phyloP scores from a whole-genome alignment of 352 stramenopile genomes.

The Phytophthora tentaculata region DNA sequence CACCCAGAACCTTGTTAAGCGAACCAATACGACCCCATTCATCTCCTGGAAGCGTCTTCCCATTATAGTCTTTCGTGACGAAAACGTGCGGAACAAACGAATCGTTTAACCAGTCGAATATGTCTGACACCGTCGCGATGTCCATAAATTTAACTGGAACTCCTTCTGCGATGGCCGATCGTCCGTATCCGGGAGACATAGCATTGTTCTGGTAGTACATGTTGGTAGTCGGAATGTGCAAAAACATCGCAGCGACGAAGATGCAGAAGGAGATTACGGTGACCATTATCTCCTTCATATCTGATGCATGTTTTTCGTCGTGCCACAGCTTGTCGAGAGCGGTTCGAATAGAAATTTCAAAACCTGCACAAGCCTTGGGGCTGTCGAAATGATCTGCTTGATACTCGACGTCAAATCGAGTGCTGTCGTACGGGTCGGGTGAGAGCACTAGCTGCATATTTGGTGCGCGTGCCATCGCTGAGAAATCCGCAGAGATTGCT shows the following conservation, averaged over 20 bases:
- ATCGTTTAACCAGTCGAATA: slow-evolving; percentile 52
- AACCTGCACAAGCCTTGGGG: neutral
- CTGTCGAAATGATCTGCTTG: neutral
- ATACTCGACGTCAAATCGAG: slow-evolving; percentile 15
- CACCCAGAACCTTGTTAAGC: slow-evolving; percentile 49
- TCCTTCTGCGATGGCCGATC: slow-evolving; percentile 13
- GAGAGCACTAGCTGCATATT: slow-evolving; percentile 23
- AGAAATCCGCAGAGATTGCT: neutral
- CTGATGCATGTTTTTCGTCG: slow-evolving; percentile 45
- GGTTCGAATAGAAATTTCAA: slow-evolving; percentile 24
- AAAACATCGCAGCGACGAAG: slow-evolving; percentile 52
- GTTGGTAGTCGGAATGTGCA: slow-evolving; percentile 43
- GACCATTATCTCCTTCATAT: slow-evolving; percentile 41
- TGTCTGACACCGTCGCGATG: slow-evolving; percentile 38
- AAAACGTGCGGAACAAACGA: slow-evolving; percentile 54
- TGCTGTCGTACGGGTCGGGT: slow-evolving; percentile 9
- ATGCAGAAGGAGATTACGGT: slow-evolving; percentile 44
- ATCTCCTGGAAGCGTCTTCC: slow-evolving; percentile 30
- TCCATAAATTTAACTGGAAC: slow-evolving; percentile 41
- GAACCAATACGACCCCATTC: slow-evolving; percentile 34
- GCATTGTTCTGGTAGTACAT: slow-evolving; percentile 45
- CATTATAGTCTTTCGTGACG: slow-evolving; percentile 54
- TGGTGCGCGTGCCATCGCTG: neutral
- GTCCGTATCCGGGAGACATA: slow-evolving; percentile 35
- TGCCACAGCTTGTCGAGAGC: slow-evolving; percentile 42